Percentiles rank a stretch among this genome's conserved stretches.
phyloP scores from a whole-genome alignment of 306 rosid genomes.

The Vigna nakashimae region DNA sequence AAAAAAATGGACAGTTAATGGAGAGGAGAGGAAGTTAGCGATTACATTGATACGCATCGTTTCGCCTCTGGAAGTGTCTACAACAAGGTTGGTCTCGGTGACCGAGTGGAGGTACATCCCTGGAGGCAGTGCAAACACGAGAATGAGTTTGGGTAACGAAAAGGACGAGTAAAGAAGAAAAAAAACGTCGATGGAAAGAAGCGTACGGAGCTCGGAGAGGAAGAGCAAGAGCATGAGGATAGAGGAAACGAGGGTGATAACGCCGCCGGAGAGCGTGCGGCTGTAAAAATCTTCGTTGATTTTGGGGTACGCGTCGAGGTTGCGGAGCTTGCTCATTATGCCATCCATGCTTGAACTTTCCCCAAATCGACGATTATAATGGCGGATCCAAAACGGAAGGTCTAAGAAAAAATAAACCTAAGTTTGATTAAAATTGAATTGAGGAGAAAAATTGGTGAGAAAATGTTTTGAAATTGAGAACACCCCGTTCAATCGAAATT shows the following conservation, averaged over 20 bases:
- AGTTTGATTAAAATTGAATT: background rate
- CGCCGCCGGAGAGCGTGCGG: conserved; percentile 97
- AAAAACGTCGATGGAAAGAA: background rate
- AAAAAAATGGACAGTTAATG: background rate
- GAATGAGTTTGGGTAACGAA: background rate
- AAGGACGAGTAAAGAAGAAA: background rate
- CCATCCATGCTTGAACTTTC: conserved; percentile 59
- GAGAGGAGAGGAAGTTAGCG: background rate
- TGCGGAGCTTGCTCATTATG: conserved; percentile 86
- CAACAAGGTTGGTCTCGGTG: conserved; percentile 87
- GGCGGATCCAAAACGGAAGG: conserved; percentile 21
- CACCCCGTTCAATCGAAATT: conserved; percentile 47
- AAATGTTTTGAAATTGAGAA: conserved; percentile 12
- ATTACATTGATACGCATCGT: conserved; percentile 95
- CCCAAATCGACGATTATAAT: conserved; percentile 13
- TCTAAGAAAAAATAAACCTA: conserved; percentile 19
- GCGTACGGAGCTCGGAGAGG: conserved; percentile 92
- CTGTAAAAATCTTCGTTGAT: conserved; percentile 96
- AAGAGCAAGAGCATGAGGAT: conserved; percentile 86
- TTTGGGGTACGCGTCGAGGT: conserved; percentile 93
- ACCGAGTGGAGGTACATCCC: conserved; percentile 87
- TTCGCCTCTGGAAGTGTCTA: conserved; percentile 97
- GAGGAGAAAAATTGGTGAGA: background rate
- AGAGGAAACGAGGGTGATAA: conserved; percentile 89
- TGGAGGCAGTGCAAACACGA: conserved; percentile 48